Evolutionary conservation across 1,284 basidiomycete genomes (phyloP).

Genomic region (Coriolopsis trogii): DNA sequence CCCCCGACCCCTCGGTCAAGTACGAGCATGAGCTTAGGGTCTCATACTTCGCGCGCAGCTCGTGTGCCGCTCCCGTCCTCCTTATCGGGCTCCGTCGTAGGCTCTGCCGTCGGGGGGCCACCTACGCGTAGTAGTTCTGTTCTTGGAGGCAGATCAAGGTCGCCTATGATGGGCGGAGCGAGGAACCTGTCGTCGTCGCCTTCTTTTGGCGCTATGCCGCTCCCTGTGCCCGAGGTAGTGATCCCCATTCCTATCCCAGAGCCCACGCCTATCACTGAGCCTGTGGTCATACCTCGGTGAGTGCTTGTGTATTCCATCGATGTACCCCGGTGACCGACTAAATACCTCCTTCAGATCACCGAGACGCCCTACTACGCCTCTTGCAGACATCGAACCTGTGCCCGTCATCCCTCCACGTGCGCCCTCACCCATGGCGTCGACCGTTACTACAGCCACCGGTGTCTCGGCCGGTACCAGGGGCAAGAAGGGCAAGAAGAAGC

Average conservation of each 20-base stretch:
- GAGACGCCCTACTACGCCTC: slow-evolving; percentile 4
- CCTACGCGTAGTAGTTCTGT: slow-evolving; percentile 15
- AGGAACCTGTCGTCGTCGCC: slow-evolving; percentile 13
- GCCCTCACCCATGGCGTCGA: slow-evolving; percentile 19
- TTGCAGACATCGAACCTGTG: slow-evolving; percentile 14
- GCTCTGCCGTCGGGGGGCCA: slow-evolving; percentile 13
- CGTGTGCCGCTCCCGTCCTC: slow-evolving; percentile 26
- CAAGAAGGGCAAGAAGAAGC: slow-evolving; percentile 27
- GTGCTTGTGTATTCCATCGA: background rate
- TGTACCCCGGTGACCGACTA: background rate
- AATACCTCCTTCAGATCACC: slow-evolving; percentile 9
- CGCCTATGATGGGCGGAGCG: slow-evolving; percentile 23
- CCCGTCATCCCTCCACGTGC: slow-evolving; percentile 14
- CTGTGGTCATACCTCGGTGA: slow-evolving; percentile 19
- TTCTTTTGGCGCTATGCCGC: slow-evolving; percentile 7
- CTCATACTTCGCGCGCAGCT: slow-evolving; percentile 20
- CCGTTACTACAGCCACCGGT: slow-evolving; percentile 14
- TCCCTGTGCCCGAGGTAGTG: slow-evolving; percentile 6
- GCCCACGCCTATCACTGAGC: slow-evolving; percentile 10
- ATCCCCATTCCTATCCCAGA: slow-evolving; percentile 22
- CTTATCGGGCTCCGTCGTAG: slow-evolving; percentile 16
- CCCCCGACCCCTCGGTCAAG: slow-evolving; percentile 29
- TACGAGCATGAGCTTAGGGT: slow-evolving; percentile 17
- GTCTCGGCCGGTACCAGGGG: slow-evolving; percentile 14
- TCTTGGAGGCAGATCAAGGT: slow-evolving; percentile 18